Base-by-base conservation (phyloP, 106 monocot genomes). In the Dendrobium catenatum region DNA sequence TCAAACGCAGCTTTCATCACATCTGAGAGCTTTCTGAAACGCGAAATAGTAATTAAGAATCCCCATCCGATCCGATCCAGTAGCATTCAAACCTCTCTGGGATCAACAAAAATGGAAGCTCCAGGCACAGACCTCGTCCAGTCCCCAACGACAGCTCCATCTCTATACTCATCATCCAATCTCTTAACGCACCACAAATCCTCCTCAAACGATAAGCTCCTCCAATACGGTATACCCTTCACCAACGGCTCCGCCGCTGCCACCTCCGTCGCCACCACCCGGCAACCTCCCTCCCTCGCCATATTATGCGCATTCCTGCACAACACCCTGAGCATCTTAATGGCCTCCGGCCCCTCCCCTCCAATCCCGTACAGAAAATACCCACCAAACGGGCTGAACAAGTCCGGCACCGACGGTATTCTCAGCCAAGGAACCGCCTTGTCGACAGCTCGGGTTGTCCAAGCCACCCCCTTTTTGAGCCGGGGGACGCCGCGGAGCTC, bases 141-240 rank as follows among this genome's bases (percentile, higher is more conserved):
- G 73, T 93, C 93, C 7, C 87, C 90, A 43, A 88, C 79, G 4
- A 22, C 61, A 26, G 77, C 80, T 1, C 83, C 88, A 42, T 85
- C 86, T 42, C 79, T 73, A 33, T 93, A 87, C 48, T 82, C 93
- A 10, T 90, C 90, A 22, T 78, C 80, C 40, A 95, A 78, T 22
- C 95, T 83, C 81, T 95, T 95, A 51, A 92, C 73, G 74, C 95
- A 95, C 95, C 92, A 95, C 77, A 95, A 72, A 77, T 95, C 95
- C 82, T 88, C 87, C 7, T 78, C 85, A 78, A 84, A 82, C 29
- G 92, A 89, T 2, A 92, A 73, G 20, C 80, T 33, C 73, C 17
- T 26, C 95, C 90, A 92, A 80, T 89, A 87, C 20, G 95, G 95
- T 6, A 95, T 79, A 4, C 84, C 88, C 13, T 15, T 26, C 37